phyloP scores from a whole-genome alignment of 2,329 filamentous ascomycete genomes.

The Clonostachys byssicola region DNA sequence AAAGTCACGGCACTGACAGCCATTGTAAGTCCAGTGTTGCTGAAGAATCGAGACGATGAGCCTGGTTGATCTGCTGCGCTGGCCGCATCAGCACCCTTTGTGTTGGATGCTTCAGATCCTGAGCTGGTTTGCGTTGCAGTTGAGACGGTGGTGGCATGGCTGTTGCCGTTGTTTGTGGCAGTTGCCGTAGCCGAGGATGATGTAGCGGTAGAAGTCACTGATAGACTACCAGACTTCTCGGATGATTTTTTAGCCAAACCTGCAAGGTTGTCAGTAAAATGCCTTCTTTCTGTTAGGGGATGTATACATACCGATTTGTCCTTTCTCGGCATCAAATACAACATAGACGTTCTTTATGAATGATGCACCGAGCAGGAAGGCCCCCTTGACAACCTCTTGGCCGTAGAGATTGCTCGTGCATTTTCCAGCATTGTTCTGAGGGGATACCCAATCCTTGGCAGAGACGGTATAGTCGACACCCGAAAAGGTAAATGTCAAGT shows the following conservation, averaged over 20 bases:
- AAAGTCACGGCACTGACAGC: no score
- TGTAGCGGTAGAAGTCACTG: constrained; percentile 1
- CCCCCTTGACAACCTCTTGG: constrained; percentile 56
- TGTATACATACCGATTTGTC: constrained; percentile 51
- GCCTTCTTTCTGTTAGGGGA: background rate
- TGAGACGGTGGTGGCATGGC: background rate
- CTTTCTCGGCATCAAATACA: constrained; percentile 74
- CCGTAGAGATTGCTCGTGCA: constrained; percentile 75
- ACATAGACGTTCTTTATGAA: constrained; percentile 89
- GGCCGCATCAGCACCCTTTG: no score
- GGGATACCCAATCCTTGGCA: constrained; percentile 65
- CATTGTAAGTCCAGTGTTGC: no score
- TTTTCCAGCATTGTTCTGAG: constrained; percentile 32
- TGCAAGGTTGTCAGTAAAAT: background rate
- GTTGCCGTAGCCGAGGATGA: background rate
- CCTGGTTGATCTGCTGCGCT: no score
- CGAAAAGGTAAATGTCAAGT: constrained; percentile 64
- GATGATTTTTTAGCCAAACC: constrained; percentile 2
- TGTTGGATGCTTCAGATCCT: no score
- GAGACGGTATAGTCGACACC: constrained; percentile 63
- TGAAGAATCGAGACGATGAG: no score
- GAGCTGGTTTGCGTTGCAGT: background rate
- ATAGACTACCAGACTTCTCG: background rate
- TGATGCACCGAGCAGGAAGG: constrained; percentile 81
- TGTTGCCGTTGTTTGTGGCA: background rate